These are phyloP conservation scores for Lipomyces sp. DNA, from an alignment of 805 yeast genomes.

Conservation along the genomic window DNA sequence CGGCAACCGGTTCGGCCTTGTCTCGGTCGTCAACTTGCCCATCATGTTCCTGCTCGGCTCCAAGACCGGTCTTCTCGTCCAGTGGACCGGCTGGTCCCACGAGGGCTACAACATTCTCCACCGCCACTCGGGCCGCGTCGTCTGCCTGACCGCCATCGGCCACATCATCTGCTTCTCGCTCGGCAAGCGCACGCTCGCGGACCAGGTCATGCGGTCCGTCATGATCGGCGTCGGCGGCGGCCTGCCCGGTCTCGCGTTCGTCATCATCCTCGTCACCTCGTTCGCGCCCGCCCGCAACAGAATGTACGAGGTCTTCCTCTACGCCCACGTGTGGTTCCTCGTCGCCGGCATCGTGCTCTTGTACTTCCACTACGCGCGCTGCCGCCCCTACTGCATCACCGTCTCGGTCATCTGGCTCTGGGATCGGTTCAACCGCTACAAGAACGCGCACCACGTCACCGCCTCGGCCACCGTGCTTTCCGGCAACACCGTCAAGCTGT, in stretches of 20 bases:
- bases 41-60: conserved; percentile 30
- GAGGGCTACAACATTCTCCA: conserved; percentile 30
- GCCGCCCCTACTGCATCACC: conserved; percentile 27
- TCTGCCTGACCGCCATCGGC: conserved; percentile 29
- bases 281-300: conserved; percentile 29
- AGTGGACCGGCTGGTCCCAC: conserved; percentile 31
- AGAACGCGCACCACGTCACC: conserved; percentile 21
- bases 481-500: conserved; percentile 28
- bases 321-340: conserved; percentile 30
- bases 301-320: conserved; percentile 27
- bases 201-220: conserved; percentile 23
- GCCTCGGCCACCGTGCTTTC: conserved; percentile 22
- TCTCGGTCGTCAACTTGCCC: conserved; percentile 29
- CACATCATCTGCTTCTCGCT: conserved; percentile 23
- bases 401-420: conserved; percentile 27
- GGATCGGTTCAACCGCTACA: conserved; percentile 29
- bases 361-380: conserved; percentile 29
- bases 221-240: conserved; percentile 27
- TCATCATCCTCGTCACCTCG: conserved; percentile 28
- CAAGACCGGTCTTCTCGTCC: conserved; percentile 30
- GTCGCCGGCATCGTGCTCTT: conserved; percentile 27
- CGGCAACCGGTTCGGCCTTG: conserved; percentile 29
- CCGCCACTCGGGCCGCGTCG: conserved; percentile 30
- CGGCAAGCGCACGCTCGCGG: conserved; percentile 15
- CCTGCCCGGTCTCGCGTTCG: conserved; percentile 24